A percentile compares a stretch with the other conserved stretches of the same genome.
Evolutionary conservation across 768 basidiomycete species (phyloP).

Genomic region (Podaxis pistillaris): DNA sequence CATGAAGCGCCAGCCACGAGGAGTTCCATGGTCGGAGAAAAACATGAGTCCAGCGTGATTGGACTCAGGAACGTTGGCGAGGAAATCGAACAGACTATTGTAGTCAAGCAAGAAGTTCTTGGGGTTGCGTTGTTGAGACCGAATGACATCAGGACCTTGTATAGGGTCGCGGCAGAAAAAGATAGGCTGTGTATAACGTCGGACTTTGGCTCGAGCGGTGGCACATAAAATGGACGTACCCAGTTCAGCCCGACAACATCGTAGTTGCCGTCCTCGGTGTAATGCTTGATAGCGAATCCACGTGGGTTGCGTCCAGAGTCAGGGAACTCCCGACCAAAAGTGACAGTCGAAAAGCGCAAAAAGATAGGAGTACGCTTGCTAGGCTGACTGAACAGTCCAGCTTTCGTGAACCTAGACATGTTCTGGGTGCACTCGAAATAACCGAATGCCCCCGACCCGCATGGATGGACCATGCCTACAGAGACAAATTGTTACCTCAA

Average conservation of each 20-base stretch:
- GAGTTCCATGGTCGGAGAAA: slow-evolving; percentile 15
- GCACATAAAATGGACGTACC: not conserved
- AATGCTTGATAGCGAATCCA: slow-evolving; percentile 17
- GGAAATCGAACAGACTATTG: slow-evolving; percentile 14
- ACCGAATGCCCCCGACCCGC: slow-evolving; percentile 14
- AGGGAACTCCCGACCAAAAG: slow-evolving; percentile 16
- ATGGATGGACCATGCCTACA: slow-evolving; percentile 15
- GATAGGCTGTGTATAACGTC: not conserved
- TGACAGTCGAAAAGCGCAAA: slow-evolving; percentile 15
- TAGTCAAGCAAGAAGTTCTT: slow-evolving; percentile 13
- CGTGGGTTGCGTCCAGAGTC: slow-evolving; percentile 16
- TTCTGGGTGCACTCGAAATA: slow-evolving; percentile 16
- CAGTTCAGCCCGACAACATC: slow-evolving; percentile 16
- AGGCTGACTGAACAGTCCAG: slow-evolving; percentile 8
- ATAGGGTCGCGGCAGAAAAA: slow-evolving; percentile 16
- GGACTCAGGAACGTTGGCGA: slow-evolving; percentile 15
- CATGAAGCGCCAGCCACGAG: slow-evolving; percentile 12
- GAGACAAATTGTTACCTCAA: not conserved
- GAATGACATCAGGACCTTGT: slow-evolving; percentile 16
- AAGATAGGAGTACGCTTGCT: slow-evolving; percentile 14
- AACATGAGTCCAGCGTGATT: slow-evolving; percentile 17
- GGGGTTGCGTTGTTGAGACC: slow-evolving; percentile 16
- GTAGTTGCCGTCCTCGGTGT: slow-evolving; percentile 16
- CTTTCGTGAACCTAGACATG: slow-evolving; percentile 15
- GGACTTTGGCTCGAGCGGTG: not conserved